Evolutionary conservation across 805 yeast species (phyloP).

Genomic region (Yamadazyma kitorensis): DNA sequence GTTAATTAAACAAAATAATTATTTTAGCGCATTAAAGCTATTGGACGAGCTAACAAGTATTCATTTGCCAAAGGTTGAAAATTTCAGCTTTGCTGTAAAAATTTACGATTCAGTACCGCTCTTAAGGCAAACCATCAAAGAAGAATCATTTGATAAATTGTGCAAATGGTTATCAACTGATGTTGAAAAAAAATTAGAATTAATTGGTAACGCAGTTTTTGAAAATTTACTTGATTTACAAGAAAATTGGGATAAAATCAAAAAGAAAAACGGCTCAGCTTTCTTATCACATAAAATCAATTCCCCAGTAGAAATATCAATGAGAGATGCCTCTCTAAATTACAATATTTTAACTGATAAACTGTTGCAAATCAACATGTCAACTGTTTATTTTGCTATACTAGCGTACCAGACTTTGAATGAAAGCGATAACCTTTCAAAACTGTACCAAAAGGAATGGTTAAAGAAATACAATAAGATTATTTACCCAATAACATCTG

Average conservation of each 20-base stretch:
- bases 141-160: slow-evolving; percentile 66
- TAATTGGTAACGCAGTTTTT: slow-evolving; percentile 57
- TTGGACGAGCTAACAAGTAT: slow-evolving; percentile 70
- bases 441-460: slow-evolving; percentile 69
- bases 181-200: slow-evolving; percentile 57
- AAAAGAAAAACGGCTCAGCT: slow-evolving; percentile 30
- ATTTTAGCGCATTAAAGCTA: slow-evolving; percentile 82
- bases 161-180: slow-evolving; percentile 61
- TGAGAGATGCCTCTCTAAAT: slow-evolving; percentile 55
- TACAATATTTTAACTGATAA: slow-evolving; percentile 50
- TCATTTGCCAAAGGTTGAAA: slow-evolving; percentile 67
- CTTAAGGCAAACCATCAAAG: slow-evolving; percentile 67
- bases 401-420: slow-evolving; percentile 76
- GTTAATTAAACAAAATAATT: slow-evolving; percentile 67
- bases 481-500: slow-evolving; percentile 59
- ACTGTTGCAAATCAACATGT: slow-evolving; percentile 46
- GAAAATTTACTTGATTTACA: slow-evolving; percentile 56
- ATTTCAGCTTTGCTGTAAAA: slow-evolving; percentile 71
- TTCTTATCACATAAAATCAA: slow-evolving; percentile 66
- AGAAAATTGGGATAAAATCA: slow-evolving; percentile 54
- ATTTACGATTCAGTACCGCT: slow-evolving; percentile 76
- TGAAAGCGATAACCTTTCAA: slow-evolving; percentile 57
- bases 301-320: slow-evolving; percentile 79
- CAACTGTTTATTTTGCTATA: slow-evolving; percentile 79
- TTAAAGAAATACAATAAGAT: slow-evolving; percentile 66